Conservation (phyloP, 768 basidiomycete genomes). For the Suillus variegatus region DNA sequence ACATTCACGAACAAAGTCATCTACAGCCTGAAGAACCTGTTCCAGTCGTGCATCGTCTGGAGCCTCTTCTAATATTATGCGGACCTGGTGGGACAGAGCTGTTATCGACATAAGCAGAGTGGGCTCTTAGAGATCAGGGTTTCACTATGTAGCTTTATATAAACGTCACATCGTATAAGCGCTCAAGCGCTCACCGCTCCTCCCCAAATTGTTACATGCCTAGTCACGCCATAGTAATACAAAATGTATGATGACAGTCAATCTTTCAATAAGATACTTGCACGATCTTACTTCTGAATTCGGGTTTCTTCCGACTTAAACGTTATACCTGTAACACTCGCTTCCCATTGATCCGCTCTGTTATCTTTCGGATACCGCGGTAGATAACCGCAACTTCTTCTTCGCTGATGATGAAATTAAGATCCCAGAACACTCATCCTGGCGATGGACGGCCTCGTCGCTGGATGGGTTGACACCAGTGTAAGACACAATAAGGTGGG, state of each 20-base stretch:
- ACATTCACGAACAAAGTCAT: conserved; percentile 56
- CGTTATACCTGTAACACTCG: conserved; percentile 32
- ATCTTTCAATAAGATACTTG: not conserved
- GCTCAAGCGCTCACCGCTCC: not conserved
- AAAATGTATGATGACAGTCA: not conserved
- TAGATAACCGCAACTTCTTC: conserved; percentile 39
- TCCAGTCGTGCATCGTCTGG: conserved; percentile 51
- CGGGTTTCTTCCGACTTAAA: conserved; percentile 34
- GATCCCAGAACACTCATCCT: conserved; percentile 37
- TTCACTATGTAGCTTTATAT: not conserved
- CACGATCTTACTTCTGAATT: conserved; percentile 10
- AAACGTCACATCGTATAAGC: not conserved
- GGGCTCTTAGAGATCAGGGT: not conserved
- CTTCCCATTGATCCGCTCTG: conserved; percentile 41
- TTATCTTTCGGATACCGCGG: conserved; percentile 36
- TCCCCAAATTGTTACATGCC: conserved; percentile 1
- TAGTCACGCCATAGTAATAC: not conserved
- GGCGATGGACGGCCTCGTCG: conserved; percentile 28
- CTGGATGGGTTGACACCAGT: conserved; percentile 23
- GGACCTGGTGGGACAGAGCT: conserved; percentile 51
- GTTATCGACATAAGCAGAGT: conserved; percentile 35
- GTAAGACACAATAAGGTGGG: too few relatives aligned
- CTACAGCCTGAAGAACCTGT: conserved; percentile 50
- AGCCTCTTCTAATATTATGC: conserved; percentile 55
- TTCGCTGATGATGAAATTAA: conserved; percentile 37